A percentile compares a stretch with the other conserved stretches of the same genome.
These are phyloP conservation scores for Calonectria pseudoturangicola DNA, from an alignment of 2,329 filamentous ascomycete genomes.

Conservation along the genomic window DNA sequence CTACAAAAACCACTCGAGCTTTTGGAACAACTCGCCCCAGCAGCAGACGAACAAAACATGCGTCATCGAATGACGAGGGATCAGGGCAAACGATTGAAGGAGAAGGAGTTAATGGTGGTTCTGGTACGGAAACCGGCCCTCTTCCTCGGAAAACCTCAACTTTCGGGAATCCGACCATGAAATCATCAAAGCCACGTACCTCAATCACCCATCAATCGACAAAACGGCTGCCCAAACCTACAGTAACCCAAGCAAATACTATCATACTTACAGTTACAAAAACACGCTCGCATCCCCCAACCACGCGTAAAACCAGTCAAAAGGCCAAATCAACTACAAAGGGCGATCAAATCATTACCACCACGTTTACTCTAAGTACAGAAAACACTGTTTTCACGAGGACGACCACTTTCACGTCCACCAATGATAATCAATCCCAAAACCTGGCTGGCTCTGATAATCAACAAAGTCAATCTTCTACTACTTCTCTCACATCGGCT, in stretches of 20 bases:
- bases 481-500: too few relatives aligned
- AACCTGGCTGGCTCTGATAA: background rate
- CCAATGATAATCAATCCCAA: background rate
- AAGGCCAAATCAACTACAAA: background rate
- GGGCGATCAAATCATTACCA: background rate
- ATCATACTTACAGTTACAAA: background rate
- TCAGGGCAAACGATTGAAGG: background rate
- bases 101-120: background rate
- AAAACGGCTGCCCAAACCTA: too few relatives aligned
- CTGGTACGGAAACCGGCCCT: too few relatives aligned
- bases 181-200: background rate
- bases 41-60: background rate
- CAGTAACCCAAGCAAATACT: background rate
- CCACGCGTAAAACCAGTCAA: background rate
- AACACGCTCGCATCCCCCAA: rapidly evolving
- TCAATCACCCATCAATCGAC: background rate
- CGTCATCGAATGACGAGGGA: background rate
- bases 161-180: too few relatives aligned
- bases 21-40: background rate
- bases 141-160: too few relatives aligned
- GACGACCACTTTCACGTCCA: background rate
- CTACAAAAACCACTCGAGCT: background rate
- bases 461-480: background rate
- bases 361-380: background rate
- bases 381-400: background rate